Base-by-base conservation (phyloP, 805 yeast genomes). In the Alloascoidea hylecoeti region DNA sequence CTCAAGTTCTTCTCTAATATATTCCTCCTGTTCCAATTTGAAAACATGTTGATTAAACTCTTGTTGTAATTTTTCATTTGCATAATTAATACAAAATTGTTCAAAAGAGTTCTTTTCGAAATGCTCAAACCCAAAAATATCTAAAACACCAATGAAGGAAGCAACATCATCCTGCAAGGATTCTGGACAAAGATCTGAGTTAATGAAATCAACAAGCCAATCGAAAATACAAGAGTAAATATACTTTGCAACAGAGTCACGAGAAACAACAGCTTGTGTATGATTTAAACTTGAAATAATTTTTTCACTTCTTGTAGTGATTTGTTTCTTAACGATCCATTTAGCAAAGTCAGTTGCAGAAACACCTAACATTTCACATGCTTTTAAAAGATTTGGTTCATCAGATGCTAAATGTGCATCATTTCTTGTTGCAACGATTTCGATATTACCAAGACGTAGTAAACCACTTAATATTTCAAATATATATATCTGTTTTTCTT, bases 11-110 rank as follows among this genome's bases (percentile, higher is more conserved):
- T 89, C 97, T 42, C 72, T 74, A 39, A 86, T 70, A 55, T 89
- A 89, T 55, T 92, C 96, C 52, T 88, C 95, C 64, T 92, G 97
- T 56, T 89, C 98, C 44, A 92, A 70, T 55, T 89, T 89, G 72
- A 89, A 89, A 39, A 89, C 96, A 52, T 89, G 96, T 63, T 86
- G 96, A 51, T 88, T 89, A 60, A 89, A 89, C 57, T 89, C 96
- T 60, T 89, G 97, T 60, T 89, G 97, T 49, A 89, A 69, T 60
- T 89, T 89, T 63, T 89, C 98, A 60, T 88, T 88, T 35, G 96
- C 96, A 57, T 88, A 88, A 57, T 88, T 88, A 60, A 88, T 88
- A 64, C 98, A 89, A 60, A 89, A 89, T 59, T 89, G 98, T 61
- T 89, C 98, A 52, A 89, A 89, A 5, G 96, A 86, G 61, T 89